These are phyloP conservation scores for Falciphora oryzae DNA, from an alignment of 2,329 filamentous ascomycete species.

Conservation along the genomic window DNA sequence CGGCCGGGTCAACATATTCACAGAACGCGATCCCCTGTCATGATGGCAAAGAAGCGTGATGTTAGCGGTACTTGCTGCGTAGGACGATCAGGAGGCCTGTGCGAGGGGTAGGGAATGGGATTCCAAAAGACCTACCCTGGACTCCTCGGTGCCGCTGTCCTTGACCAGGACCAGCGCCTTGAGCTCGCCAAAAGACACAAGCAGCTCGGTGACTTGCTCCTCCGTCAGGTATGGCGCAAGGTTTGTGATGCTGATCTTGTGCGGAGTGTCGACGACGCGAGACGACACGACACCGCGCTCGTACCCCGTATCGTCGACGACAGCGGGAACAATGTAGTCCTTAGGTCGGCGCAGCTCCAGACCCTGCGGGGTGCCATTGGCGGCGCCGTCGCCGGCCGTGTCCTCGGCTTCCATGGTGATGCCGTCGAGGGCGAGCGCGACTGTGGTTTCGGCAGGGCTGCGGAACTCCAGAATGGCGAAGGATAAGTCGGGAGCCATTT, in stretches of 20 bases:
- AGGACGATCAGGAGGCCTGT: neutral
- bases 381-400: conserved; percentile 46
- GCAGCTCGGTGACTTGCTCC: conserved; percentile 83
- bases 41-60: neutral
- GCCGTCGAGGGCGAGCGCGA: conserved; percentile 84
- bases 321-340: conserved; percentile 90
- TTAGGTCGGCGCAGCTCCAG: conserved; percentile 82
- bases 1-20: conserved; percentile 75
- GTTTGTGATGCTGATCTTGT: conserved; percentile 92
- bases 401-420: conserved; percentile 78
- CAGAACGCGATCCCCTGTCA: conserved; percentile 87
- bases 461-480: conserved; percentile 93
- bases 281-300: conserved; percentile 73
- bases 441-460: conserved; percentile 77
- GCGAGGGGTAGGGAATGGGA: neutral
- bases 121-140: conserved; percentile 58
- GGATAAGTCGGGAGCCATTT: conserved; percentile 69
- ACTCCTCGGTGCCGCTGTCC: conserved; percentile 78
- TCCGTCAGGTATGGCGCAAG: conserved; percentile 84
- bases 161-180: conserved; percentile 90
- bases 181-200: conserved; percentile 86
- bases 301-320: conserved; percentile 65
- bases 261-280: conserved; percentile 81
- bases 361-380: conserved; percentile 45
- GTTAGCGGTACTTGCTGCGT: conserved; percentile 23